Base-by-base conservation (phyloP, 1,139 yeast genomes). In the Yamadazyma kanchanaburiensis region DNA sequence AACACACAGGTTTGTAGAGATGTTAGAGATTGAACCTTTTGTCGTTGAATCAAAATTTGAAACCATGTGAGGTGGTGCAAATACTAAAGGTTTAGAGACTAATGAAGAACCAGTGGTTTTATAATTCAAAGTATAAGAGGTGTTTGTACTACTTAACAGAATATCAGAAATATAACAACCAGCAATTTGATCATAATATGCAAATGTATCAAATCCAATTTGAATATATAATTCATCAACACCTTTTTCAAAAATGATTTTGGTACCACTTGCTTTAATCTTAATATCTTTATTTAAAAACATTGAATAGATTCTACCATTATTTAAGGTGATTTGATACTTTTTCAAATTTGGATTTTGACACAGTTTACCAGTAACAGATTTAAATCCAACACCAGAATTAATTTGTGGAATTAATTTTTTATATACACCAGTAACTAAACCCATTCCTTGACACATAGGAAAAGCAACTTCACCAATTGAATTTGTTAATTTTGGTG, bases 1-100 rank as follows among this genome's bases (percentile, higher is more conserved):
- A 28, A 80, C 70, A 15, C 78, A 63, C 0, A 85, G 74, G 29
- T 67, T 64, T 21, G 76, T 48, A 11, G 55, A 43, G 27, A 77
- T 57, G 17, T 66, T 66, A 15, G 81, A 70, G 15, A 58, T 53
- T 2, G 58, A 46, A 6, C 51, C 41, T 6, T 55, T 35, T 32
- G 67, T 61, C 2, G 51, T 46, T 0, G 53, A 30, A 22, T 61
- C 49, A 35, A 81, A 63, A 2, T 80, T 67, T 10, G 53, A 58
- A 24, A 69, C 63, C 39, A 79, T 86, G 52, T 83, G 91, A 16
- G 86, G 84, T 28, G 80, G 64, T 6, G 83, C 81, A 51, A 74
- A 81, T 3, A 80, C 55, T 27, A 80, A 54, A 3, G 80, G 64
- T 4, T 51, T 48, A 3, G 74, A 74, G 12, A 67, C 54, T 8